These are phyloP conservation scores for Spergularia marina DNA, from an alignment of 148 eudicot genomes.

Conservation along the genomic window DNA sequence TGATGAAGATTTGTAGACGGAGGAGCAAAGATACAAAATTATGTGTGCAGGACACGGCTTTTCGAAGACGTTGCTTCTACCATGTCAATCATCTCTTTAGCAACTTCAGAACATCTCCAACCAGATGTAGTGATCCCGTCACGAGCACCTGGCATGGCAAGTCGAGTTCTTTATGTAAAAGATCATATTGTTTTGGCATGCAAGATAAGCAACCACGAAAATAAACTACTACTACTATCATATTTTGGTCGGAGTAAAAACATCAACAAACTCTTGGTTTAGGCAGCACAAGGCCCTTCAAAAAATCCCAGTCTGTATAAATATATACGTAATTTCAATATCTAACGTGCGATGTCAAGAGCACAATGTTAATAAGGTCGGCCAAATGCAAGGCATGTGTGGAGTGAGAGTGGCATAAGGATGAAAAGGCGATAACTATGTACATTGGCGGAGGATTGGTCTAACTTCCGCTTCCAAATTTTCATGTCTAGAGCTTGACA, in stretches of 20 bases:
- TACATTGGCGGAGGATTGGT: no score
- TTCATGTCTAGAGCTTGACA: no score
- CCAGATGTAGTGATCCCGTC: constrained; percentile 87
- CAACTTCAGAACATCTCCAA: constrained; percentile 78
- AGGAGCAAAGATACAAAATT: background rate
- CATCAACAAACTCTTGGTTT: background rate
- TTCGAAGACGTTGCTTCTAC: background rate
- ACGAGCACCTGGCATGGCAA: constrained; percentile 66
- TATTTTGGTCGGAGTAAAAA: background rate
- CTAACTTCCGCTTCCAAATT: no score
- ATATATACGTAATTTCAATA: no score
- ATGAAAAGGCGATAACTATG: no score
- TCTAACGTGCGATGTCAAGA: no score
- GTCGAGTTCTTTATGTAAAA: background rate
- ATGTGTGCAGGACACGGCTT: background rate
- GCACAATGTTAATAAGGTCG: no score
- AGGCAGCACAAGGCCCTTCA: no score
- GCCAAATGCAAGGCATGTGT: no score
- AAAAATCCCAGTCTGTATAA: no score
- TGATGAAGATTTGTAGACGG: background rate
- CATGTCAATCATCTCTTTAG: constrained; percentile 38
- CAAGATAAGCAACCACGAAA: background rate
- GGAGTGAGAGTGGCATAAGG: no score
- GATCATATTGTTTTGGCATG: background rate
- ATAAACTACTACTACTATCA: background rate